phyloP scores from a whole-genome alignment of 345 rosid species.

The Salix suchowensis region DNA sequence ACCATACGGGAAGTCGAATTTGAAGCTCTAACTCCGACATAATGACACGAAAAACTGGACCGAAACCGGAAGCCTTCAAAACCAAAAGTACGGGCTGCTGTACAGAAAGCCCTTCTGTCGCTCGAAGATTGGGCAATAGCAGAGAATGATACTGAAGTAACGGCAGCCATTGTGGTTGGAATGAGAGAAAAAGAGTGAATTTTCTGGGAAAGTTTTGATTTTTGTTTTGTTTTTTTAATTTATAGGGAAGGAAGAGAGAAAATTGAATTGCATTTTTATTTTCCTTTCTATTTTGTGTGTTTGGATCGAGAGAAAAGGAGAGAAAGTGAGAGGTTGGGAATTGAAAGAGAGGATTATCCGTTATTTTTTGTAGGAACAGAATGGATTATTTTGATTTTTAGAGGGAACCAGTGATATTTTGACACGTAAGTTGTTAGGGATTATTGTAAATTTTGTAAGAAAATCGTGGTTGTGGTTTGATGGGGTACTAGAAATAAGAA shows the following conservation, averaged over 20 bases:
- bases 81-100: neutral
- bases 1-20: conserved; percentile 40
- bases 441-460: neutral
- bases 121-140: conserved; percentile 46
- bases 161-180: neutral
- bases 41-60: conserved; percentile 30
- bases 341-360: conserved; percentile 35
- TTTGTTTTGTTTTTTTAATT: neutral
- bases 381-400: conserved; percentile 12
- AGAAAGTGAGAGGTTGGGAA: conserved; percentile 20
- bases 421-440: conserved; percentile 28
- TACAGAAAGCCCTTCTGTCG: conserved; percentile 26
- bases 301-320: conserved; percentile 15
- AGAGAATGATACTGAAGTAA: conserved; percentile 59
- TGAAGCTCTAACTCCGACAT: conserved; percentile 32
- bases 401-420: neutral
- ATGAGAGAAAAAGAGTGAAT: neutral
- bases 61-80: conserved; percentile 33
- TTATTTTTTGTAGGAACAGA: neutral
- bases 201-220: neutral
- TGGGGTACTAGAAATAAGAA: no score
- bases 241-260: neutral
- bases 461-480: no score
- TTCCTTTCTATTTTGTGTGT: neutral
- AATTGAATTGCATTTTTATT: conserved; percentile 2